phyloP scores from a whole-genome alignment of 306 rosid genomes.

The Cucumis melo region DNA sequence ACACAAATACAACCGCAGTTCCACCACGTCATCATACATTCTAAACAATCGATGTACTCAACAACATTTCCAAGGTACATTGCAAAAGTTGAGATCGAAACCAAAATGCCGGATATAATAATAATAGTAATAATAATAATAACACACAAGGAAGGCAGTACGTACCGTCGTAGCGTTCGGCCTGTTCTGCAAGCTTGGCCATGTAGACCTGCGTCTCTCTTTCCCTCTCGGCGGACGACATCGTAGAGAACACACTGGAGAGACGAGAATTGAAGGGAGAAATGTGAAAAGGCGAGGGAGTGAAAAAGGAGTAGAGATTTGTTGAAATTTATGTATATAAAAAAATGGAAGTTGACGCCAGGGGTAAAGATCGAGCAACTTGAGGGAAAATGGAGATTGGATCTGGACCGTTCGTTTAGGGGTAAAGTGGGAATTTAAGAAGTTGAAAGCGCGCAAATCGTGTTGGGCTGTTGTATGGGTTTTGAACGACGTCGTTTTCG shows the following conservation, averaged over 20 bases:
- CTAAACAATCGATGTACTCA: neutral
- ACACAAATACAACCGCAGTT: neutral
- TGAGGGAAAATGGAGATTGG: constrained; percentile 31
- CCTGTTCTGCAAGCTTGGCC: constrained; percentile 96
- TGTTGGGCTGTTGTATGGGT: constrained; percentile 7
- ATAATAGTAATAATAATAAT: too few species aligned
- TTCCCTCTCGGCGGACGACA: constrained; percentile 69
- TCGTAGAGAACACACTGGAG: constrained; percentile 28
- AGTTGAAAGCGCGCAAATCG: constrained; percentile 50
- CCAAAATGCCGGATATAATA: neutral
- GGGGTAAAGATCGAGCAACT: constrained; percentile 34
- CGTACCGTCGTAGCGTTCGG: constrained; percentile 85
- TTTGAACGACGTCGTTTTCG: neutral
- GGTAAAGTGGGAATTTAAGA: constrained; percentile 15
- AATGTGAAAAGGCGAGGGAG: neutral
- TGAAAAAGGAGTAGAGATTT: constrained; percentile 12
- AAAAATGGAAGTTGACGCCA: neutral
- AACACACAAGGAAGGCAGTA: neutral
- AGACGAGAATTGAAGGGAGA: constrained; percentile 9
- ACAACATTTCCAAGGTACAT: neutral
- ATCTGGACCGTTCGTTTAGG: constrained; percentile 43
- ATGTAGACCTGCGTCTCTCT: constrained; percentile 87
- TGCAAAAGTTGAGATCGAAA: neutral
- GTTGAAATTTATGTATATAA: constrained; percentile 13
- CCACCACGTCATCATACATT: neutral